phyloP scores from a whole-genome alignment of 345 rosid species.

The Eucalyptus cloeziana region DNA sequence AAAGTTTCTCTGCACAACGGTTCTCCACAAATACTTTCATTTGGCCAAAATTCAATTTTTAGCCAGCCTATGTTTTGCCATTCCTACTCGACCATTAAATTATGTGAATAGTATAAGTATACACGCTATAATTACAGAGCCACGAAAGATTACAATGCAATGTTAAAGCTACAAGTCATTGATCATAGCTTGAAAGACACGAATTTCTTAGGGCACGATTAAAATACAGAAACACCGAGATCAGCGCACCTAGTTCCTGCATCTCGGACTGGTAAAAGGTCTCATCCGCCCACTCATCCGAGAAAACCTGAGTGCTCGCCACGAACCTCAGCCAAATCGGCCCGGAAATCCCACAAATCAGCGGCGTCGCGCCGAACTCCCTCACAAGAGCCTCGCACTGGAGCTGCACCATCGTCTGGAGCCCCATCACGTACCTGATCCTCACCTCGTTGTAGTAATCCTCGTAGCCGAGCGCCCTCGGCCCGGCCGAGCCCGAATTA shows the following conservation, averaged over 20 bases:
- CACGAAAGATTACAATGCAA: background rate
- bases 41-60: background rate
- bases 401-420: conserved; percentile 56
- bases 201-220: background rate
- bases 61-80: background rate
- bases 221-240: background rate
- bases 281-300: conserved; percentile 54
- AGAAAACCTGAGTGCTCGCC: conserved; percentile 31
- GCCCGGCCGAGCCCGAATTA: background rate
- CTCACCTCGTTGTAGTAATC: conserved; percentile 57
- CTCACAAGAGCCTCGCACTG: conserved; percentile 71
- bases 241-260: conserved; percentile 18
- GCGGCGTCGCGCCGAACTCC: conserved; percentile 41
- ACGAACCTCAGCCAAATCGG: conserved; percentile 48
- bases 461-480: conserved; percentile 20
- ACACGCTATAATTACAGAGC: background rate
- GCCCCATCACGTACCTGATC: conserved; percentile 55
- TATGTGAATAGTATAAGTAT: background rate
- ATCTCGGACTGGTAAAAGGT: conserved; percentile 38
- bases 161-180: background rate
- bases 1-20: background rate
- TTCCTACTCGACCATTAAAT: background rate
- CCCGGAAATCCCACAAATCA: conserved; percentile 50
- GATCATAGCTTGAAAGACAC: background rate
- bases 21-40: background rate